phyloP scores from a whole-genome alignment of 495 filamentous ascomycete genomes.

The Aspergillus sparsus region DNA sequence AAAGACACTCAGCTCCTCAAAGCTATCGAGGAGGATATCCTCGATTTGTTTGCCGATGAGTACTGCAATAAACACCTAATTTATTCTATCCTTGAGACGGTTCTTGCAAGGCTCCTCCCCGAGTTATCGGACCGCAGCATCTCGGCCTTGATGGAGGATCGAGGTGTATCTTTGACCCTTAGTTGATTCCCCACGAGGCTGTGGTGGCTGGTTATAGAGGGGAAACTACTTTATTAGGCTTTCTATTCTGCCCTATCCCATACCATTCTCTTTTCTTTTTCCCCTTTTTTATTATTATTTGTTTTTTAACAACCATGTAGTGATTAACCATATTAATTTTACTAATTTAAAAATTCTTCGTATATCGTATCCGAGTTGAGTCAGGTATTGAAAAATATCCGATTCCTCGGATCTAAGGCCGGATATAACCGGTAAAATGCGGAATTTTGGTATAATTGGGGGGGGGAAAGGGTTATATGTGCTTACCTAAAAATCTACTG shows the following conservation, averaged over 20 bases:
- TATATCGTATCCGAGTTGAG: too few relatives aligned
- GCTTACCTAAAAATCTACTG: too few relatives aligned
- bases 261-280: neutral
- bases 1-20: slow-evolving; percentile 44
- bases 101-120: slow-evolving; percentile 77
- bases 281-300: too few relatives aligned
- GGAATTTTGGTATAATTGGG: too few relatives aligned
- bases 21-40: slow-evolving; percentile 50
- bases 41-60: slow-evolving; percentile 74
- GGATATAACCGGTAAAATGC: too few relatives aligned
- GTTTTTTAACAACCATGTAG: too few relatives aligned
- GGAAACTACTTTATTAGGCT: neutral
- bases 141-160: slow-evolving; percentile 69
- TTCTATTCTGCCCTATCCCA: neutral
- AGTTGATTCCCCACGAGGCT: neutral
- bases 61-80: slow-evolving; percentile 91
- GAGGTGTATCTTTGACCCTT: slow-evolving; percentile 48
- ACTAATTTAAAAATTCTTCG: too few relatives aligned
- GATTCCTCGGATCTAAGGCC: too few relatives aligned
- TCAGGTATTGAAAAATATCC: too few relatives aligned
- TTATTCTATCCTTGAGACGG: slow-evolving; percentile 73
- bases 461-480: too few relatives aligned
- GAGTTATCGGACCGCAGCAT: slow-evolving; percentile 78
- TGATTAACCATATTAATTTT: too few relatives aligned
- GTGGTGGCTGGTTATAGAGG: neutral